Conservation (phyloP, 148 eudicot species). For the Polygonum maritimum region DNA sequence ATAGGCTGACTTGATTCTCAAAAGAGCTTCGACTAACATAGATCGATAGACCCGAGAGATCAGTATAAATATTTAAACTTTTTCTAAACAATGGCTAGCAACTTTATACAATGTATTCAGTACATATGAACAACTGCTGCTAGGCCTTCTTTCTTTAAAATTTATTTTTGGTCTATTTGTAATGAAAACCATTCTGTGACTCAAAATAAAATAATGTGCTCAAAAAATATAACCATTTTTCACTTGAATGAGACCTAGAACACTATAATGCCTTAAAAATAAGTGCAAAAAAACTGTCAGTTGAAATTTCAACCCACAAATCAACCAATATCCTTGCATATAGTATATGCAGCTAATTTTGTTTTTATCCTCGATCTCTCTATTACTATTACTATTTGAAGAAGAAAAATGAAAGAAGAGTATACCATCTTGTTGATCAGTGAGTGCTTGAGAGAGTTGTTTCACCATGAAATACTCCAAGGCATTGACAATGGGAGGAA, state of each 20-base stretch:
- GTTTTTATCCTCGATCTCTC: no score
- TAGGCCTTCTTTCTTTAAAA: no score
- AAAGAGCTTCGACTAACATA: conserved; percentile 23
- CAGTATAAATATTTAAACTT: background rate
- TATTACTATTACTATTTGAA: background rate
- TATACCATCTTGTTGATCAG: conserved; percentile 14
- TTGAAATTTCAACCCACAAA: background rate
- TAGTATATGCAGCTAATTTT: no score
- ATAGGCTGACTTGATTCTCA: conserved; percentile 24
- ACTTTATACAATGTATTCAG: background rate
- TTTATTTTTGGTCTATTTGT: no score
- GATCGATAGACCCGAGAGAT: background rate
- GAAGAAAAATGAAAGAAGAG: background rate
- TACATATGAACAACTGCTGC: no score
- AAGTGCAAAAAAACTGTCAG: background rate
- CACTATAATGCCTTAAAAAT: background rate
- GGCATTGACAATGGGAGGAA: conserved; percentile 27
- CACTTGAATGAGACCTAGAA: background rate
- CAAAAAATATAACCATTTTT: no score
- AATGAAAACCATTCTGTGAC: no score
- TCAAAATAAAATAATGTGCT: no score
- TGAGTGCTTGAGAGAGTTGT: conserved; percentile 9
- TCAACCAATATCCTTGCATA: background rate
- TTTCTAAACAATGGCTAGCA: background rate
- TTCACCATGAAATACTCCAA: conserved; percentile 16